Evolutionary conservation across 2,329 filamentous ascomycete genomes (phyloP).

Genomic region (Diaporthe helianthi): DNA sequence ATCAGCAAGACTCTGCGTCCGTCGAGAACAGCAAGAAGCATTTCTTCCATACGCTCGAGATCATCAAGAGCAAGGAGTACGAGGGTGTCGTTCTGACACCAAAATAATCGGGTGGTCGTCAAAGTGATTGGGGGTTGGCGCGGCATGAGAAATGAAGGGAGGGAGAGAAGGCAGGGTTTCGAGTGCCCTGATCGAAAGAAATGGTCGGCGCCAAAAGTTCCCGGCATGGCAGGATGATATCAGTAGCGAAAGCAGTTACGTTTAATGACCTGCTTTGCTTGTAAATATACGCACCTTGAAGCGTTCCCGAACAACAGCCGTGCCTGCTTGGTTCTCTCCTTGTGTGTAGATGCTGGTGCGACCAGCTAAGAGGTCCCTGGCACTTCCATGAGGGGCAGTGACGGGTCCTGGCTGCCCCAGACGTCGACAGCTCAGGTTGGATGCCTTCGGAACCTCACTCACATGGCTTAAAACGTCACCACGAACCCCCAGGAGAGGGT

Average conservation of each 20-base stretch:
- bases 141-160: neutral
- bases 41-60: slow-evolving; percentile 93
- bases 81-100: slow-evolving; percentile 84
- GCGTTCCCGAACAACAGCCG: neutral
- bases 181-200: neutral
- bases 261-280: slow-evolving; percentile 25
- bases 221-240: neutral
- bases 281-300: slow-evolving; percentile 23
- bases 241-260: slow-evolving; percentile 13
- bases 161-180: neutral
- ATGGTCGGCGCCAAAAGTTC: neutral
- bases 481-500: neutral
- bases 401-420: neutral
- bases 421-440: no score
- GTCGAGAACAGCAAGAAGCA: slow-evolving; percentile 92
- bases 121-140: neutral
- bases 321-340: no score
- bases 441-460: neutral
- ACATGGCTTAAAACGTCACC: neutral
- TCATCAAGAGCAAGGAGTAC: slow-evolving; percentile 89
- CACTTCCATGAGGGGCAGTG: neutral
- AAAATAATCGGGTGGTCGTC: slow-evolving; percentile 44
- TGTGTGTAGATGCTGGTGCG: neutral
- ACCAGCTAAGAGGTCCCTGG: neutral
- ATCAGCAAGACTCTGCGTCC: slow-evolving; percentile 79